A percentile compares a stretch with the other conserved stretches of the same genome.
phyloP scores from a whole-genome alignment of 495 filamentous ascomycete genomes.

The Annulohypoxylon stygium region DNA sequence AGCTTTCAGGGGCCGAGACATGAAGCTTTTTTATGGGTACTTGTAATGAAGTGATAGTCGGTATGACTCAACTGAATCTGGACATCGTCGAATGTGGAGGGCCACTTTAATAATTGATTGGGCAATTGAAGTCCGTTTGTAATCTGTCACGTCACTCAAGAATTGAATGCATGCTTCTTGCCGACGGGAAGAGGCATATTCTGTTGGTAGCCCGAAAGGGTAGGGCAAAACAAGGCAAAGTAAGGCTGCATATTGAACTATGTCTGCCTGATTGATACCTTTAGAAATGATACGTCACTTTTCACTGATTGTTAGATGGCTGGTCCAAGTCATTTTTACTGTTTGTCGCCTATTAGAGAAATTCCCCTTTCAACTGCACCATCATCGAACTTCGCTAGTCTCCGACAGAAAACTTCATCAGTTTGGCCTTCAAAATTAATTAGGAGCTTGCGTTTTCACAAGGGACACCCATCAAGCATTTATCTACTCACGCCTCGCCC shows the following conservation, averaged over 20 bases:
- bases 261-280: neutral
- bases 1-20: neutral
- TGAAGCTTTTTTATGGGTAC: neutral
- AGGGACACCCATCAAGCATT: conserved; percentile 55
- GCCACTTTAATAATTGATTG: neutral
- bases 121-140: neutral
- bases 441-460: no score
- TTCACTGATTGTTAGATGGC: neutral
- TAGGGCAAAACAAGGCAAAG: neutral
- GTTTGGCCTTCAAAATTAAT: no score
- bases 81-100: neutral
- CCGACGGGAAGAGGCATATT: neutral
- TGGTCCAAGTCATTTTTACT: neutral
- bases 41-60: neutral
- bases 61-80: neutral
- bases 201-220: neutral
- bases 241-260: neutral
- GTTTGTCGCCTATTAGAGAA: neutral
- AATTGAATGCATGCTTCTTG: neutral
- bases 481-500: no score
- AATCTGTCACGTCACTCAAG: neutral
- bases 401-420: no score
- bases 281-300: neutral
- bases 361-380: neutral
- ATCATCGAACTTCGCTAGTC: neutral